Base-by-base conservation (phyloP, 1,284 basidiomycete species). In the Cutaneotrichosporon sp. region DNA sequence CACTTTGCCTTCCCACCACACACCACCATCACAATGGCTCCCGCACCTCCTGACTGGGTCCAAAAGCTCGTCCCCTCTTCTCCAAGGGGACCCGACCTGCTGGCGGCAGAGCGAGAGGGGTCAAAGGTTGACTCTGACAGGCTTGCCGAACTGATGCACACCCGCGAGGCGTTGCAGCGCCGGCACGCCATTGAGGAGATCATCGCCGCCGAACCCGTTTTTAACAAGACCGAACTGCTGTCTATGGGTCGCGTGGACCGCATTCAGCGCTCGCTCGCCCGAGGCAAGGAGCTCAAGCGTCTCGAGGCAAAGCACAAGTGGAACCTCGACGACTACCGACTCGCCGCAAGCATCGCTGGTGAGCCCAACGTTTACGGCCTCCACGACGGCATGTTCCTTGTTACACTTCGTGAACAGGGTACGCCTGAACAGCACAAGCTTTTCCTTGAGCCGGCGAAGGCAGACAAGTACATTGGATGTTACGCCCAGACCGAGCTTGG, bases 401-500 rank as follows among this genome's bases (percentile, higher is more conserved):
- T 49, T 20, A 55, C 54, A 8, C 53, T 59, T 36, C 47, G 50
- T 7, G 57, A 59, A 41, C 57, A 59, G 54, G 51, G 50, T 33
- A 55, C 54, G 10, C 43, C 47, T n/a, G 54, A 55, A 54, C 57
- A 59, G 54, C 50, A 59, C 50, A 55, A 55, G 57, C 44, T 53
- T 26, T 59, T 59, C 57, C 54, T 59, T 37, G 57, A 55, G 45
- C 49, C 40, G 23, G 57, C 57, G 15, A 33, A 50, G 41, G 30
- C 20, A n/a, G 22, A 33, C 51, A 40, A 55, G 51, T 45, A 80
- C 56, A 78, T 79, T 46, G 80, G 80, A 14, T 81, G 80, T 65
- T 81, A 81, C 59, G 79, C 77, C 47, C 81, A 81, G 80, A 81
- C 73, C 23, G 69, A 73, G 53, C 62, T 72, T 15, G 74, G 72